Evolutionary conservation across 352 stramenopile genomes (phyloP), one percentile per base, ranked within the genome.

Genomic region (Pseudoperonospora humuli): DNA sequence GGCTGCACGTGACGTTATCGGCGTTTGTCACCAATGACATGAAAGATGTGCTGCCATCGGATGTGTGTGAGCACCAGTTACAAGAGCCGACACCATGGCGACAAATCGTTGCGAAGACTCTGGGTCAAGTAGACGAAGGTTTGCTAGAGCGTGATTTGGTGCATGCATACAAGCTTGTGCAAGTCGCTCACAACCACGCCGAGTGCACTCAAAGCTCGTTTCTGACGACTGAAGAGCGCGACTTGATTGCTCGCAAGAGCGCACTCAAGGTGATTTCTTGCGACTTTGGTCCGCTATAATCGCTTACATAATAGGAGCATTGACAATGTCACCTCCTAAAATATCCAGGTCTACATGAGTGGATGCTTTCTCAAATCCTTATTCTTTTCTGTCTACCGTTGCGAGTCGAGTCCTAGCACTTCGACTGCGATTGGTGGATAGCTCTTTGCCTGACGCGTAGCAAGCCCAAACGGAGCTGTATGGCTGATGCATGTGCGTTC

Each of bases 101-200:
- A 5, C 54, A 62, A 32, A 73, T 80, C n/a, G 20, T 78, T 5
- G 46, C 53, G 0, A 59, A 58, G 15, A 67, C 66, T 3, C 40
- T 81, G 29, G 54, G 37, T 2, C 42, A 70, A 20, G 47, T 59
- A 5, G 69, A 84, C 21, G 59, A 63, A 52, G 56, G 56, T 0
- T 15, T 61, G 21, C 23, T 55, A 5, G 51, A 61, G 37, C 42
- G 51, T 18, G 57, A 66, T 45, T 39, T 66, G 21, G 57, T 55
- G 15, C 72, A 84, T 31, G 57, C 60, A 2, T 82, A 81, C 61
- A 84, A 84, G 42, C 34, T 84, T 9, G 69, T 84, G 31, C 72
- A 81, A 45, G 67, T 80, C 23, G 69, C 59, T 11, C 51, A 45
- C 20, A 52, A 49, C 11, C 61, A 78, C 33, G 38, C 55, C 7